A percentile compares a stretch with the other conserved stretches of the same genome.
These are phyloP conservation scores for Hsuehochloa calcarea DNA, from an alignment of 176 grass and related monocot genomes.

Conservation along the genomic window DNA sequence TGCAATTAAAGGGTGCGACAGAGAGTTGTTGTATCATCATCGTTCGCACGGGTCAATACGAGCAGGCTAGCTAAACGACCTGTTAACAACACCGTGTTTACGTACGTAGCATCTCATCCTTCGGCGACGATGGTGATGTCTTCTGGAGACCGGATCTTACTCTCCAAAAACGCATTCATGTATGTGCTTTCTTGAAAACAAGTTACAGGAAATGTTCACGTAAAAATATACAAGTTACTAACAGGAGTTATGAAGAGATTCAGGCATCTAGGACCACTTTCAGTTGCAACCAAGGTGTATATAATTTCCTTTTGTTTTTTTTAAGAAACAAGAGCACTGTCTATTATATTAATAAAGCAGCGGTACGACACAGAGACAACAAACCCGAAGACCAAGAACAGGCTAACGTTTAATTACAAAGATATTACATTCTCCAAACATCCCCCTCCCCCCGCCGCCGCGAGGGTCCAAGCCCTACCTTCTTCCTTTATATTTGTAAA, in stretches of 20 bases:
- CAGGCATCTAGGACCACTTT: neutral
- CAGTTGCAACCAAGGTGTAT: neutral
- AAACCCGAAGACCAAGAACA: no score
- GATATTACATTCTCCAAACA: no score
- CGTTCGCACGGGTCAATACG: neutral
- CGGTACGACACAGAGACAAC: no score
- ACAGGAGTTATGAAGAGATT: neutral
- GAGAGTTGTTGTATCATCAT: neutral
- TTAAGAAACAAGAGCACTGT: no score
- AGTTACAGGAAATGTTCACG: neutral
- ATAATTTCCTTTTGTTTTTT: no score
- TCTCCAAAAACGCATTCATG: neutral
- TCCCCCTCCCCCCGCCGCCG: no score
- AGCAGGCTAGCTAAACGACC: neutral
- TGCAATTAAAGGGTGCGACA: conserved; percentile 19
- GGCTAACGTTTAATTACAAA: no score
- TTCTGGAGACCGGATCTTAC: neutral
- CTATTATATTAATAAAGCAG: no score
- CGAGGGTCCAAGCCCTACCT: no score
- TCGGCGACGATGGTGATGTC: neutral
- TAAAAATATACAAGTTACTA: neutral
- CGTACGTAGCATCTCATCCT: neutral
- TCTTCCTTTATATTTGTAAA: no score
- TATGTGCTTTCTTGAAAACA: neutral
- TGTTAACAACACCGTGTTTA: neutral